Percentiles rank a stretch among this genome's conserved stretches.
phyloP scores from a whole-genome alignment of 1,284 basidiomycete genomes.

The Trametes sp. region DNA sequence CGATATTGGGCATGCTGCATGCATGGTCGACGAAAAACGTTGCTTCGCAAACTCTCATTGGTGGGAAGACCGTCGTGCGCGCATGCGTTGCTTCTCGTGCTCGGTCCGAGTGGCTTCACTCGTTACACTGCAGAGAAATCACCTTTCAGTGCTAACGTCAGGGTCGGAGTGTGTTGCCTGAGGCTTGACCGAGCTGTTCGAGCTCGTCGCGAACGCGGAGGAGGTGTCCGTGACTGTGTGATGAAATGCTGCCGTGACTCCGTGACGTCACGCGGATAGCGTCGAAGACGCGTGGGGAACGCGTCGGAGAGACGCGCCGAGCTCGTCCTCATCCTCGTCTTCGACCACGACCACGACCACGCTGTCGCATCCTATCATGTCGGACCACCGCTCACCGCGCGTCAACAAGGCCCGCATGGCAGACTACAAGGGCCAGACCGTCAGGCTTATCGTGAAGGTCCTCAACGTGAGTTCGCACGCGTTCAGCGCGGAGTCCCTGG shows the following conservation, averaged over 20 bases:
- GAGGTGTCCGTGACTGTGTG: background rate
- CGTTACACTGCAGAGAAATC: background rate
- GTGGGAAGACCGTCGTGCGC: background rate
- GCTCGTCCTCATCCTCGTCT: background rate
- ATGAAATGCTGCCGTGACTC: too few relatives aligned
- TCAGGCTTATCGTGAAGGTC: conserved; percentile 79
- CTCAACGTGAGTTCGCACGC: conserved; percentile 55
- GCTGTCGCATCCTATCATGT: conserved; percentile 37
- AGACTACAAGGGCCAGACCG: conserved; percentile 61
- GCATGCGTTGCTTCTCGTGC: background rate
- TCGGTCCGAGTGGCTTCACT: background rate
- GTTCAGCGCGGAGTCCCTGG: background rate
- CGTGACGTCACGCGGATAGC: too few relatives aligned
- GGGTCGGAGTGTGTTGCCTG: too few relatives aligned
- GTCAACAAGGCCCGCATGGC: conserved; percentile 71
- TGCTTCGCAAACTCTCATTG: background rate
- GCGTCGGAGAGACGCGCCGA: background rate
- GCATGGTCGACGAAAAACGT: background rate
- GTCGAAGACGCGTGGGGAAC: background rate
- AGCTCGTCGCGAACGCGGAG: too few relatives aligned
- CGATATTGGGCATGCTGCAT: too few relatives aligned
- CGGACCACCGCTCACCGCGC: conserved; percentile 60
- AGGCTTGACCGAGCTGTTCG: too few relatives aligned
- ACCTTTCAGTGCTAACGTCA: too few relatives aligned
- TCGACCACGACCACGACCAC: background rate